These are phyloP conservation scores for Dothidotthia symphoricarpi DNA, from an alignment of 2,329 filamentous ascomycete species.

Conservation along the genomic window DNA sequence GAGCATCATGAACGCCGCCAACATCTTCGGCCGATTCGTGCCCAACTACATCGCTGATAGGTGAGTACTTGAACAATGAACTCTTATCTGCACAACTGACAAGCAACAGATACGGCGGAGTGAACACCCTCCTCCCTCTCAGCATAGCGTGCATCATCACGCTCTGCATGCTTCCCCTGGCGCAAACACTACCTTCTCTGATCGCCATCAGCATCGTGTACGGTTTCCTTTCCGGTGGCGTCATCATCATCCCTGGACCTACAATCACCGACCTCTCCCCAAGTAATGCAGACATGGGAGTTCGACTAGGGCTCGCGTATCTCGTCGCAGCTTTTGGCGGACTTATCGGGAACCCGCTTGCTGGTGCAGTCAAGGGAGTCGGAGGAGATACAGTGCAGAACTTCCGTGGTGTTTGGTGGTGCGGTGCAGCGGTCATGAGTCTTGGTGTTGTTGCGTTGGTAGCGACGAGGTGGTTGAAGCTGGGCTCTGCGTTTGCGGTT, in stretches of 20 bases:
- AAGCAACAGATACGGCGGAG: conserved; percentile 10
- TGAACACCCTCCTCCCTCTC: conserved; percentile 42
- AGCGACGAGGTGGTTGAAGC: conserved; percentile 16
- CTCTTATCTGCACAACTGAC: background rate
- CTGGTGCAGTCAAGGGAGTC: conserved; percentile 49
- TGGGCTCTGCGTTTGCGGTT: conserved; percentile 4
- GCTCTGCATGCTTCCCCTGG: conserved; percentile 31
- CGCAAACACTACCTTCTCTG: conserved; percentile 26
- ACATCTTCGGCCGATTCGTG: conserved; percentile 44
- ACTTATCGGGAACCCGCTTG: conserved; percentile 54
- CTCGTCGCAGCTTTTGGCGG: conserved; percentile 50
- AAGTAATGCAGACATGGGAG: conserved; percentile 43
- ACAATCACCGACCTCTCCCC: conserved; percentile 41
- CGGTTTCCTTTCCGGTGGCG: conserved; percentile 45
- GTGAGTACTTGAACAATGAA: conserved; percentile 2
- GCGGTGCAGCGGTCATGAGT: conserved; percentile 38
- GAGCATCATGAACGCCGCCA: conserved; percentile 62
- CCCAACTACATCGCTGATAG: conserved; percentile 44
- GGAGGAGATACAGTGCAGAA: conserved; percentile 35
- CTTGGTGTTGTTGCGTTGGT: conserved; percentile 14
- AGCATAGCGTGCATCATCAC: conserved; percentile 36
- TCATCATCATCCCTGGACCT: conserved; percentile 44
- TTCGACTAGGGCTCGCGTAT: conserved; percentile 54
- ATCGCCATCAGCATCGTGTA: conserved; percentile 40
- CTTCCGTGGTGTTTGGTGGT: conserved; percentile 29